Evolutionary conservation across 768 basidiomycete genomes (phyloP).

Genomic region (Chalciporus sphaerocephalus): DNA sequence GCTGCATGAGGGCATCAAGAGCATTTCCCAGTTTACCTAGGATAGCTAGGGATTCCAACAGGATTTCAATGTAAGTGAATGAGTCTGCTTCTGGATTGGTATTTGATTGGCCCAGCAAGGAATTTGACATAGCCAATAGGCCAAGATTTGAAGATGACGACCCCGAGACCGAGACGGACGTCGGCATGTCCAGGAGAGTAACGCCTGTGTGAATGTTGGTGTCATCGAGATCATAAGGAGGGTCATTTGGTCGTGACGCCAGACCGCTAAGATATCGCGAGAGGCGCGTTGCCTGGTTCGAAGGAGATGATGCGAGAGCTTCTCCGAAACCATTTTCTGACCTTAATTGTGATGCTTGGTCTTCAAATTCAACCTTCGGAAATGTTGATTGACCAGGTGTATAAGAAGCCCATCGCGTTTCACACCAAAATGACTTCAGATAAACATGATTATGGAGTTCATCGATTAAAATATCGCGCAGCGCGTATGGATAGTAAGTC

Average conservation of each 20-base stretch:
- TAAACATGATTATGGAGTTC: slow-evolving; percentile 97
- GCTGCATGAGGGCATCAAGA: slow-evolving; percentile 79
- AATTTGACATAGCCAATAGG: slow-evolving; percentile 15
- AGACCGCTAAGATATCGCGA: slow-evolving; percentile 62
- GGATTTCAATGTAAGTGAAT: slow-evolving; percentile 87
- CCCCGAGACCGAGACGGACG: slow-evolving; percentile 16
- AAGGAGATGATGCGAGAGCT: slow-evolving; percentile 35
- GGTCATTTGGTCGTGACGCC: slow-evolving; percentile 69
- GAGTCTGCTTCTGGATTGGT: slow-evolving; percentile 87
- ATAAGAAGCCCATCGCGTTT: slow-evolving; percentile 86
- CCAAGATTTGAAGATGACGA: slow-evolving; percentile 27
- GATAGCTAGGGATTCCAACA: slow-evolving; percentile 89
- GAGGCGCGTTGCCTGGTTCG: slow-evolving; percentile 47
- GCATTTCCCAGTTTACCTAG: slow-evolving; percentile 83
- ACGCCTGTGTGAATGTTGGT: slow-evolving; percentile 26
- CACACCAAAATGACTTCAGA: slow-evolving; percentile 94
- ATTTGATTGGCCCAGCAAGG: slow-evolving; percentile 21
- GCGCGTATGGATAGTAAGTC: slow-evolving; percentile 48
- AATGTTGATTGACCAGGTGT: slow-evolving; percentile 69
- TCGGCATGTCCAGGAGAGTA: slow-evolving; percentile 18
- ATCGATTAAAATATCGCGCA: slow-evolving; percentile 90
- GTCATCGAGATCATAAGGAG: slow-evolving; percentile 62
- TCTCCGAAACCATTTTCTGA: slow-evolving; percentile 18
- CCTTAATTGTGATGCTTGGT: slow-evolving; percentile 33
- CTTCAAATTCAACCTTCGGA: slow-evolving; percentile 61